Evolutionary conservation across 306 rosid species (phyloP).

Genomic region (Lathyrus sativus): DNA sequence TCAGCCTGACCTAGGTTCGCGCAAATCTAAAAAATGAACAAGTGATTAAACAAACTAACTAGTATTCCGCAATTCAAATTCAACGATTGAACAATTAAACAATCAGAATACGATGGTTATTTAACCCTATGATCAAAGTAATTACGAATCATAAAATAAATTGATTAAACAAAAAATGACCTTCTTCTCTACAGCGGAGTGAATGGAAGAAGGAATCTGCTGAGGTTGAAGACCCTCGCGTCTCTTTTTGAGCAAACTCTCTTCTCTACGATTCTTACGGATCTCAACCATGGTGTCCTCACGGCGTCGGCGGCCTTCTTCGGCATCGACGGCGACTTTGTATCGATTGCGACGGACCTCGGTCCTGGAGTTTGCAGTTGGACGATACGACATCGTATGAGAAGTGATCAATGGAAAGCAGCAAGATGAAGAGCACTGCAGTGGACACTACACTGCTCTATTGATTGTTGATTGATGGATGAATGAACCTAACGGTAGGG

Average conservation of each 20-base stretch:
- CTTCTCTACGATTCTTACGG: constrained; percentile 92
- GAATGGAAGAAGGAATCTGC: constrained; percentile 48
- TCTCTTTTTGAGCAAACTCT: constrained; percentile 91
- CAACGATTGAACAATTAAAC: neutral
- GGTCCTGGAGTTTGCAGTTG: constrained; percentile 65
- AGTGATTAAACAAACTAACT: neutral
- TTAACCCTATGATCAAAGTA: neutral
- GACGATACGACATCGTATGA: constrained; percentile 83
- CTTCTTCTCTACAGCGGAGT: constrained; percentile 49
- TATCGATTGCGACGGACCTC: constrained; percentile 95
- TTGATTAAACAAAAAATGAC: constrained; percentile 19
- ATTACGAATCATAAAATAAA: neutral
- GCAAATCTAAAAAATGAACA: constrained; percentile 3
- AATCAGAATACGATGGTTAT: neutral
- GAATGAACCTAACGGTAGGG: constrained; percentile 41
- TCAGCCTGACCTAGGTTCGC: neutral
- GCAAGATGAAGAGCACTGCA: neutral
- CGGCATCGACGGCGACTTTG: constrained; percentile 98
- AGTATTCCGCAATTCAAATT: neutral
- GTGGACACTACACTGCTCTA: neutral
- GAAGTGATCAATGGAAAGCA: neutral
- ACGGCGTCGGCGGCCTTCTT: constrained; percentile 93
- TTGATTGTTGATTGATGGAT: constrained; percentile 3
- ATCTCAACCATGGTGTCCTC: constrained; percentile 99
- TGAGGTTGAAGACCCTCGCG: constrained; percentile 87